Evolutionary conservation across 306 rosid genomes (phyloP), one percentile per base, ranked within the genome.

Genomic region (Vachellia collinsii): DNA sequence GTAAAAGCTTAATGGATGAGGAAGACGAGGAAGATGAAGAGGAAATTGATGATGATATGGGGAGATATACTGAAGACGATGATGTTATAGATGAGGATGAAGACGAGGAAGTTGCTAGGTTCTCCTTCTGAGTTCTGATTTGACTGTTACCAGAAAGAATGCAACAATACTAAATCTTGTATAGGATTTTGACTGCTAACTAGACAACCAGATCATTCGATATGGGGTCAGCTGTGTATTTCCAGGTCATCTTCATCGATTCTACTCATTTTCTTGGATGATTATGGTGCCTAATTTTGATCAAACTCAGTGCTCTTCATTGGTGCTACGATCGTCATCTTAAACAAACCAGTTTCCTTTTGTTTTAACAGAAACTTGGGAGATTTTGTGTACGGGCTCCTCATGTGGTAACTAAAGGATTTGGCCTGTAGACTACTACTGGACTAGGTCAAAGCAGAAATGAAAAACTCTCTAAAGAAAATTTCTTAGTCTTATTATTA

Each of bases 71-170:
- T 6, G 90, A 88, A 13, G 94, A 91, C 1, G 91, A 91, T 2
- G 90, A 86, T 82, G 78, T 17, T 14, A 81, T 87, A 3, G 85
- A 88, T n/a, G 88, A 83, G 77, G 92, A 92, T 34, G 91, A 88
- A 48, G 90, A 89, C 36, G 91, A 91, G 67, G 89, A 91, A 74
- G 89, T 88, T 74, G 84, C 75, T 36, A 86, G 70, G 22, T 91
- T 90, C 39, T 75, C 82, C 43, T 77, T 88, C 69, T 86, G 59
- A 75, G 37, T 75, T 88, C 66, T 87, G 64, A 73, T 39, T 72
- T 53, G 47, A 80, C 78, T 67, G 66, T 59, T n/a, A 29, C 7
- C 23, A 54, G n/a, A 54, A 76, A 39, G 12, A 42, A 71, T 79
- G 79, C 53, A 17, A 46, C 34, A 79, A 58, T 84, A 36, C 76